These are phyloP conservation scores for Thalassiosira ordinaria DNA, from an alignment of 352 stramenopile genomes.

Conservation along the genomic window DNA sequence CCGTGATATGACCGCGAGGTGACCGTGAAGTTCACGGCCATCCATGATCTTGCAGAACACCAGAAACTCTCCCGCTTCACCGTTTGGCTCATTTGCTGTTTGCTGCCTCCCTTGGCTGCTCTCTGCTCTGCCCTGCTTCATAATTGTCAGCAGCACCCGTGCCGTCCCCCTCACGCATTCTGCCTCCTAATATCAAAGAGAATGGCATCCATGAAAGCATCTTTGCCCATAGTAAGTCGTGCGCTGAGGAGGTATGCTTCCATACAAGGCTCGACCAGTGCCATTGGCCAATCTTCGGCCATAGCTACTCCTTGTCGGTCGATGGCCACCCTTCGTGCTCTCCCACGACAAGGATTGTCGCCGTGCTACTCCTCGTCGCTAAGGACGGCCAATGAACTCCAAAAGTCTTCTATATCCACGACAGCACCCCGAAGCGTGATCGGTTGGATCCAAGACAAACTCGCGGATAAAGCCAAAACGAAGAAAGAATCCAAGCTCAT, in stretches of 20 bases:
- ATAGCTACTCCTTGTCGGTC: background rate
- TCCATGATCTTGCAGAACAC: no score
- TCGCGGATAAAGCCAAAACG: slow-evolving; percentile 21
- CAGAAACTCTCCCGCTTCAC: no score
- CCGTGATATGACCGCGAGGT: no score
- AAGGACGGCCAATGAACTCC: background rate
- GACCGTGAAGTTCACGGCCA: no score
- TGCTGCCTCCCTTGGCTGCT: no score
- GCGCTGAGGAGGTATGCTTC: background rate
- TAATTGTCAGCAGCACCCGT: no score
- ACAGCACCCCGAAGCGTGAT: slow-evolving; percentile 23
- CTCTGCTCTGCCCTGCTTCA: no score
- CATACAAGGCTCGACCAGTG: background rate
- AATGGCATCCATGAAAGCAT: no score
- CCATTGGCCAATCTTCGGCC: background rate
- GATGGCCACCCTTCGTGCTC: background rate
- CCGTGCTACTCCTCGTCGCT: background rate
- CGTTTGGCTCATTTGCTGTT: no score
- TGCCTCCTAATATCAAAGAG: no score
- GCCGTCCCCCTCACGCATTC: no score
- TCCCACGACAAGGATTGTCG: background rate
- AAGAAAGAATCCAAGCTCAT: slow-evolving; percentile 47
- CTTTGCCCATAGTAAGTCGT: background rate
- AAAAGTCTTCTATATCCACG: slow-evolving; percentile 6
- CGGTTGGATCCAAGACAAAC: slow-evolving; percentile 49